Evolutionary conservation across 345 rosid species (phyloP), one percentile per base, ranked within the genome.

Genomic region (Bruguiera parviflora): DNA sequence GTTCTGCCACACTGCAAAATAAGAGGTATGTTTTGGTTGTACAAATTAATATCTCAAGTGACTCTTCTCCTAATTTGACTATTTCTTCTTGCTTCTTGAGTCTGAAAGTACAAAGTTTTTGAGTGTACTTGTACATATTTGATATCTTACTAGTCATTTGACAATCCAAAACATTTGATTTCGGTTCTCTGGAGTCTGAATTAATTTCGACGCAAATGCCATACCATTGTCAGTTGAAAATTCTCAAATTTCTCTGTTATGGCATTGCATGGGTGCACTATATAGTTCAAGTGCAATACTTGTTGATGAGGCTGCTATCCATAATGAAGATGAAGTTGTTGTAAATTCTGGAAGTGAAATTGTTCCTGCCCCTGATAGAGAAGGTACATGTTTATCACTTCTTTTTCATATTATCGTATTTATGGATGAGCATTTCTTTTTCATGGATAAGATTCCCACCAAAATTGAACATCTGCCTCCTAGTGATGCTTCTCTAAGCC

Each of bases 291-390:
- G 75, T 58, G 67, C 75, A 37, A 87, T 90, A 76, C 82, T 90
- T 70, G 91, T 90, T 65, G 91, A 90, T 58, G 87, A 78, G 68
- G 70, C 77, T 47, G 67, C 77, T 53, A 65, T 93, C 46, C 75
- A 73, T 16, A 83, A 67, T 66, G 84, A 78, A 72, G 89, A 82
- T 68, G 78, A 75, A 11, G 76, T 77, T 22, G 82, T 82, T 29
- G 77, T 92, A 71, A 75, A 69, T 13, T 78, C 78, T 75, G 97
- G 96, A 66, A 78, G 88, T 63, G 97, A 90, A 81, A 87, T 89
- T 58, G 74, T 85, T 71, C 80, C 87, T 51, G 88, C 88, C 71
- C 89, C 83, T 71, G 70, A 22, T 69, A 80, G 76, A 72, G 82
- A 83, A 86, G 96, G 98, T 92, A 58, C 63, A 83, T 43, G 43